Base-by-base conservation (phyloP, 805 yeast species). In the Yarrowia bubula region DNA sequence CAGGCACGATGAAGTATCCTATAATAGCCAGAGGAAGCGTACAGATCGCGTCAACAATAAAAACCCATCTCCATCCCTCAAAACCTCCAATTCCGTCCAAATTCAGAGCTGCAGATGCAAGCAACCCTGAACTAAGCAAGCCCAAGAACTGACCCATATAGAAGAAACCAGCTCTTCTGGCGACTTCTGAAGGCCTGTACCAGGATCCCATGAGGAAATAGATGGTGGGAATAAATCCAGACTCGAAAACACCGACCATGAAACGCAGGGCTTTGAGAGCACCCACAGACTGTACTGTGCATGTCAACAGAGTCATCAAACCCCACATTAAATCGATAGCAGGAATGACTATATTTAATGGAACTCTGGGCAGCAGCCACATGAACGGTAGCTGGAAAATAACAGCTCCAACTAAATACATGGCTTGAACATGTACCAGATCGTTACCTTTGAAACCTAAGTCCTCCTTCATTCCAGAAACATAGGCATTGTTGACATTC, bases 91-190 rank as follows among this genome's bases (percentile, higher is more conserved):
- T 72, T 64, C 78, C 77, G 68, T 84, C 80, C 69, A 88, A 77
- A 69, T 83, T 75, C 41, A 76, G 77, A 31, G 82, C 75, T 13
- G 83, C 80, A 6, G 84, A 80, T 62, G 84, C 84, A 48, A 83
- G 75, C 67, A 87, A 81, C 67, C 84, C 67, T 68, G 81, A 86
- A 5, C 91, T 91, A 67, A 87, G 79, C n/a, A 89, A 84, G 65
- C 92, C 92, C 3, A 87, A 86, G 68, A 89, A 87, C 28, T 88
- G 92, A 71, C 92, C 92, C 1, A 91, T 89, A 76, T 88, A 87
- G 76, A 88, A 88, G 61, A 85, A 81, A 35, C 87, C 81, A 73
- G 85, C 87, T 63, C 93, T 76, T 72, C 85, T 81, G 75, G 86
- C 90, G 11, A 90, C 83, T 73, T 88, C 92, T 13, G 75, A 74